Evolutionary conservation across 192 early-diverging fungal genomes (phyloP), one percentile per base, ranked within the genome.

Genomic region (Backusella morwellensis): DNA sequence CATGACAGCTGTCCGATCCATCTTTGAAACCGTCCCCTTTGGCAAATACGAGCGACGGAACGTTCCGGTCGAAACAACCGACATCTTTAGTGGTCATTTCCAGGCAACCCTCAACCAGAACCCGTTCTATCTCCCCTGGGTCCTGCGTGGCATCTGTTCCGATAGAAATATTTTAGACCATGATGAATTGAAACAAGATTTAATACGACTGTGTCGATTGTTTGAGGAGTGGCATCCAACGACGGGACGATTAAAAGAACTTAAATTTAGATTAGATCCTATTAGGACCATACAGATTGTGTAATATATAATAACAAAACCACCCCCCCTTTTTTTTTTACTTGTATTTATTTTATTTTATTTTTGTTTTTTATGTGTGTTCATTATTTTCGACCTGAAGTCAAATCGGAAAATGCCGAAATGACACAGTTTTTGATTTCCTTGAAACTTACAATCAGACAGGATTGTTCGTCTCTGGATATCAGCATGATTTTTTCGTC

Each of bases 401-500:
- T 85, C 9, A 99, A 88, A 76, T 97, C 94, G 23, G 83, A 84
- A 83, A 95, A 97, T 11, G 97, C 91, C 23, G 86, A 86, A 74
- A 97, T 93, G 70, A 99, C 85, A 79, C 96, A 97, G 54, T 92
- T 90, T 84, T 96, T 97, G 74, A 99, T 89, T 80, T 99, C 98
- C 68, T 88, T 86, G 82, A 98, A 99, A 71, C 92, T 94, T 38
- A 99, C 98, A 68, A 99, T 96, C 66, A 99, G 83, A 81, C 96
- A 99, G 23, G 96, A 97, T 81, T 95, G 93, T 80, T 98, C 98
- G 76, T 99, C 98, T 74, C 96, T 90, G 44, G 95, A 97, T 88
- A 94, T 94, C 2, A 99, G 91, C 91, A 97, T 95, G 70, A 99
- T 89, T 81, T 92, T 95, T 87, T 99, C 97, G 29, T 92, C 88